A percentile compares a stretch with the other conserved stretches of the same genome.
phyloP scores from a whole-genome alignment of 2,329 filamentous ascomycete species.

The Nannizzia gypsea region DNA sequence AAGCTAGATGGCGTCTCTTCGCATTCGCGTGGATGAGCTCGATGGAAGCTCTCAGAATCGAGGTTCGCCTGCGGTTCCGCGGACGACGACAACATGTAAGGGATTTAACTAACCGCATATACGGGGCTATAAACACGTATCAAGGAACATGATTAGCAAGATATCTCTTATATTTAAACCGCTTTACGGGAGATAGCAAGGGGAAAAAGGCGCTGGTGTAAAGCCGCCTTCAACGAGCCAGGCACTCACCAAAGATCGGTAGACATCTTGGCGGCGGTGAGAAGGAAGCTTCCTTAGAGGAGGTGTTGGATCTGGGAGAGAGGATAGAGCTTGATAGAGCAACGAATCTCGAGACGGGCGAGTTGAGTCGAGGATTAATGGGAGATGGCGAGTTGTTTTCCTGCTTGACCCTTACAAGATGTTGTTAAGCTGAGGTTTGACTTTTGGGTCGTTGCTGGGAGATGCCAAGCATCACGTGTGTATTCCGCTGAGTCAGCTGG shows the following conservation, averaged over 20 bases:
- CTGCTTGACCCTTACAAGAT: conserved; percentile 1
- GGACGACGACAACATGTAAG: background rate
- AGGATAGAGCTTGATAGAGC: background rate
- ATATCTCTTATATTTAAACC: background rate
- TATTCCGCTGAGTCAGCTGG: background rate
- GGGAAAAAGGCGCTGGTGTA: background rate
- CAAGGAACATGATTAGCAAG: background rate
- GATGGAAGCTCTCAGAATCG: background rate
- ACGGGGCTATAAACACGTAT: conserved; percentile 57
- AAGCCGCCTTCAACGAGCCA: background rate
- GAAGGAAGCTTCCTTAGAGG: background rate
- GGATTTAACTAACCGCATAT: conserved; percentile 75
- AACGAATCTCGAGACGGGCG: background rate
- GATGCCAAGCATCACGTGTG: background rate
- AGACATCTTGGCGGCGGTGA: background rate
- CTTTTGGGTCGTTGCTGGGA: background rate
- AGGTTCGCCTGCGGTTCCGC: background rate
- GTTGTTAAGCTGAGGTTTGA: conserved; percentile 5
- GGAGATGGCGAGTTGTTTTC: conserved; percentile 1
- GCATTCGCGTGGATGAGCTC: background rate
- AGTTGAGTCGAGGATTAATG: background rate
- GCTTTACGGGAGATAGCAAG: background rate
- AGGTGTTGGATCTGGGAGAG: background rate
- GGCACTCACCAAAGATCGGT: conserved; percentile 4
- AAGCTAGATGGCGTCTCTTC: background rate